These are phyloP conservation scores for Backusella tuberculispora DNA, from an alignment of 192 early-diverging fungal genomes.

Conservation along the genomic window DNA sequence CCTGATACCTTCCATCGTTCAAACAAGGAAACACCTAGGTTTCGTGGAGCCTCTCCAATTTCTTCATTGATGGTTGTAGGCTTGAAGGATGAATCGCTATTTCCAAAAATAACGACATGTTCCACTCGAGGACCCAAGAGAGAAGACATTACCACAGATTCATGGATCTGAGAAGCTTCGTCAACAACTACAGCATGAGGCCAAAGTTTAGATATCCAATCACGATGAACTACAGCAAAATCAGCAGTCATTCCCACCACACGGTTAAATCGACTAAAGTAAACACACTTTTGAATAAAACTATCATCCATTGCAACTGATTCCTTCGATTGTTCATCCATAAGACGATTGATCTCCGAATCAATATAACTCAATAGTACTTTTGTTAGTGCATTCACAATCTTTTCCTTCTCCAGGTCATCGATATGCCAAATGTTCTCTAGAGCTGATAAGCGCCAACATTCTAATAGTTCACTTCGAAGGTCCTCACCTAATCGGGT, in stretches of 20 bases:
- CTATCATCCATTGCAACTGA: slow-evolving; percentile 9
- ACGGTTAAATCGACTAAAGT: slow-evolving; percentile 23
- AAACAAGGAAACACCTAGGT: slow-evolving; percentile 31
- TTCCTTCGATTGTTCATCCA: slow-evolving; percentile 10
- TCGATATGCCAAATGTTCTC: background rate
- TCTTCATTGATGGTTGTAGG: background rate
- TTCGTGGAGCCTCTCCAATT: background rate
- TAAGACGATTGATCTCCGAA: background rate
- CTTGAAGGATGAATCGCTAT: background rate
- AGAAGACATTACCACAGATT: slow-evolving; percentile 11
- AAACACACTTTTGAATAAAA: slow-evolving; percentile 7
- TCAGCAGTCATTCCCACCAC: slow-evolving; percentile 40
- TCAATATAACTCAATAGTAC: slow-evolving; percentile 10
- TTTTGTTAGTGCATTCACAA: background rate
- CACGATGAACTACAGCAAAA: slow-evolving; percentile 33
- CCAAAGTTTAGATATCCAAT: slow-evolving; percentile 17
- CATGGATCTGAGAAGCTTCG: slow-evolving; percentile 28
- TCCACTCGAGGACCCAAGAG: slow-evolving; percentile 18
- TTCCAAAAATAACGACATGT: slow-evolving; percentile 37
- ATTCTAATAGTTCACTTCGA: background rate
- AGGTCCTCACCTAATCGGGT: background rate
- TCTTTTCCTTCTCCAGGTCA: background rate
- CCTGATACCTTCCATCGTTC: slow-evolving; percentile 33
- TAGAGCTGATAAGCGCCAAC: background rate
- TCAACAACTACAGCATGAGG: slow-evolving; percentile 35